Evolutionary conservation across 2,329 filamentous ascomycete species (phyloP).

Genomic region (Aureobasidium sp.): DNA sequence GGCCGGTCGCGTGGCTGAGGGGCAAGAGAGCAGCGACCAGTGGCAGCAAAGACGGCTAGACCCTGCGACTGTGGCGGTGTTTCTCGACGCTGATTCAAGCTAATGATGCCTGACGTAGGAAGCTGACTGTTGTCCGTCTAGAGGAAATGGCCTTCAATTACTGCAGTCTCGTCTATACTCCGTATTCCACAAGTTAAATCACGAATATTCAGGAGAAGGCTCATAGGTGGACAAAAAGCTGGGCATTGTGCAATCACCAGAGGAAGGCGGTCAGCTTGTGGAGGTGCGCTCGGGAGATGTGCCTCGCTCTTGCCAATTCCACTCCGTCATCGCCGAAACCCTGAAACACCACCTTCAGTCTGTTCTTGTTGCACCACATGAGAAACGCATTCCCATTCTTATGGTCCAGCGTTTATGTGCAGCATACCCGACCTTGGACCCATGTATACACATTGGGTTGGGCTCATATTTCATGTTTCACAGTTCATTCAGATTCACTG

Average conservation of each 20-base stretch:
- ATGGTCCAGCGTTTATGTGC: not conserved
- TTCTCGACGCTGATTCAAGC: conserved; percentile 12
- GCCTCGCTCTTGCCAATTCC: not conserved
- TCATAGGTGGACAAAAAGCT: not conserved
- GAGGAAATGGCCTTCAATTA: not conserved
- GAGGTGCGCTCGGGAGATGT: not conserved
- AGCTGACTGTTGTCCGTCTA: not conserved
- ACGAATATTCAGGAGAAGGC: not conserved
- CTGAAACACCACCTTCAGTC: not conserved
- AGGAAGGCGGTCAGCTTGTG: conserved; percentile 13
- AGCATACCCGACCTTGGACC: not conserved
- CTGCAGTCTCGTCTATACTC: not conserved
- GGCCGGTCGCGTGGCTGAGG: conserved; percentile 14
- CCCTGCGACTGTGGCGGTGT: conserved; percentile 14
- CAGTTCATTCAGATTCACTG: not conserved
- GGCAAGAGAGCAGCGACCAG: conserved; percentile 5
- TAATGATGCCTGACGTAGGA: conserved; percentile 12
- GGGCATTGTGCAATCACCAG: not conserved
- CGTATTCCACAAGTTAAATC: not conserved
- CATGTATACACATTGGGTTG: not conserved
- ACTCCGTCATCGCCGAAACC: conserved; percentile 3
- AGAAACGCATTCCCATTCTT: not conserved
- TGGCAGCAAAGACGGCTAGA: conserved; percentile 13
- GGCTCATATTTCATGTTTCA: not conserved
- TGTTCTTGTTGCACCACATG: not conserved